Evolutionary conservation across 495 filamentous ascomycete genomes (phyloP).

Genomic region (Neurospora discreta): DNA sequence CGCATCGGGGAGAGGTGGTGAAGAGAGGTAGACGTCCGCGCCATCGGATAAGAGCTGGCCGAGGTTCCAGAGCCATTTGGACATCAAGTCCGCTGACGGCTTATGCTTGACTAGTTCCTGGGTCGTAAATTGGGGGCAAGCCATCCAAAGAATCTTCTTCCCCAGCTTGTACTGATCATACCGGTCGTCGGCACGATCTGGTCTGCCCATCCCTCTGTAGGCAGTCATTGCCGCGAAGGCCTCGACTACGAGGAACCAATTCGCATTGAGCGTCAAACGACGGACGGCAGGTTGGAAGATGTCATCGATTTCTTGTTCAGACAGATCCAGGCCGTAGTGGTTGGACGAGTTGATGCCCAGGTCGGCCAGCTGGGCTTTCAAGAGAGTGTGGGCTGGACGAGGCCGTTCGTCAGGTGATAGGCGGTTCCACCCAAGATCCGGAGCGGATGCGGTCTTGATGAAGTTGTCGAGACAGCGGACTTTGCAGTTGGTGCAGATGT

Average conservation of each 20-base stretch:
- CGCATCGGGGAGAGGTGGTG: no score
- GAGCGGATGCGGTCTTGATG: neutral
- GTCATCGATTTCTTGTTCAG: neutral
- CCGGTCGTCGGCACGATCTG: neutral
- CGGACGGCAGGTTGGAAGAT: neutral
- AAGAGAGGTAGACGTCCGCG: neutral
- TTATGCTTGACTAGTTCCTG: neutral
- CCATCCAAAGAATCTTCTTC: neutral
- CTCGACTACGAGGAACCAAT: neutral
- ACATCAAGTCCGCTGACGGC: neutral
- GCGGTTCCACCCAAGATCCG: neutral
- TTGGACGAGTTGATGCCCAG: neutral
- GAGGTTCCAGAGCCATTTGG: neutral
- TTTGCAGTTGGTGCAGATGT: neutral
- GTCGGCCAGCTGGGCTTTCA: neutral
- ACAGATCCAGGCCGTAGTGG: neutral
- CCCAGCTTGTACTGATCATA: neutral
- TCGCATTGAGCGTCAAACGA: neutral
- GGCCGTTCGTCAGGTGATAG: neutral
- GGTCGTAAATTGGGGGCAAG: neutral
- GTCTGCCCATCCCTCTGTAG: neutral
- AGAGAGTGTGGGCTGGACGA: neutral
- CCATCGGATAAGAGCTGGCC: neutral
- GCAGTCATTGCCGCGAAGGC: neutral
- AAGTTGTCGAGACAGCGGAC: neutral